Evolutionary conservation across 257 asterid species (phyloP), one percentile per base, ranked within the genome.

Genomic region (Solanum bulbocastanum): DNA sequence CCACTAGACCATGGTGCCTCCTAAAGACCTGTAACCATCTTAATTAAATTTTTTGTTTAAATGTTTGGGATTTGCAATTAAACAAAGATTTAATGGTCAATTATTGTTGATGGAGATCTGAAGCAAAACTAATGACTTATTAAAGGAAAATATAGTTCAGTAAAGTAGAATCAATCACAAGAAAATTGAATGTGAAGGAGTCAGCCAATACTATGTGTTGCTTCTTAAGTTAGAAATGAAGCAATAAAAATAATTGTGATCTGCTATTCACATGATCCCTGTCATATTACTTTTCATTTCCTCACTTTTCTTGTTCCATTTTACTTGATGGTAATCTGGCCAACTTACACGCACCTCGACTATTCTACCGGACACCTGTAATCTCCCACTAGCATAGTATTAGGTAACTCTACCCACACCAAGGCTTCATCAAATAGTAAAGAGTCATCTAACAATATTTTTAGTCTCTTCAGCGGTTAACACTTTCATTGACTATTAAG

Each of bases 41-140:
- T 14, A 44, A 68, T 46, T 13, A 71, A 9, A 32, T 16, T 15
- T 16, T 33, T 35, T 35, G 13, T 35, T 35, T 35, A 30, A 69
- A 6, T 30, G 39, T 7, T 69, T 65, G 72, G 35, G 12, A 32
- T 73, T 30, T 18, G n/a, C 46, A 33, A 5, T 87, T 13, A 87
- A 62, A 75, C 35, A 56, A 60, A 10, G 36, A 5, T 36, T 87
- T 91, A 92, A 88, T 88, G 91, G 71, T 39, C 60, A 40, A n/a
- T 39, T 40, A 76, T 40, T 76, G 60, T n/a, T n/a, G 60, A 76
- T n/a, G 60, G 32, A 74, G 8, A 37, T 36, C 27, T 74, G 5
- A 74, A 74, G 52, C 46, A 74, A 74, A 39, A 42, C 11, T 22
- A 37, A 37, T 39, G 3, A 79, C 39, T 79, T 37, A 10, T 36